Evolutionary conservation across 2,329 filamentous ascomycete genomes (phyloP), one percentile per base, ranked within the genome.

Genomic region (Arthrobotrys entomopaga): DNA sequence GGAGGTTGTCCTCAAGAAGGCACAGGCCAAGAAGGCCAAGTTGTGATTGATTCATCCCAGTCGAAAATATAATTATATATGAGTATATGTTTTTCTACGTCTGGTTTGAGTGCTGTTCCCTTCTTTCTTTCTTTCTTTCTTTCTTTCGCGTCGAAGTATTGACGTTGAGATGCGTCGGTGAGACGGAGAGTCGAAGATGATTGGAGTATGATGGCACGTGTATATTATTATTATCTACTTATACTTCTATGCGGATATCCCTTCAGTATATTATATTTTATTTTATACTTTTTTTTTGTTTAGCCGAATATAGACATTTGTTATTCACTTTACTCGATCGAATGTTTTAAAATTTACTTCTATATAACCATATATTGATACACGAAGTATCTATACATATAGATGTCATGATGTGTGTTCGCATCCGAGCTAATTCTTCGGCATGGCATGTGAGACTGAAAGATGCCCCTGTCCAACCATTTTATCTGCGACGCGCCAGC

Each of bases 1-100:
- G 83, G 93, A 97, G 83, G 76, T 75, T 26, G 76, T 98, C 80
- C 84, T 97, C 77, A 93, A 92, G 86, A 95, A 93, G 86, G 91
- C 91, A 42, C 90, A 92, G 85, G 61, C 76, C 29, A 86, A 84
- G 80, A 91, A 92, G 86, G 87, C 91, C 78, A 96, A 96, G 87
- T 84, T 96, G 84, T 93, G 88, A 85, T 40, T 34, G 24, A n/a
- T 8, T 24, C 8, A 26, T 56, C 7, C 29, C 10, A 34, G 29
- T 34, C 29, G 29, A 7, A 10, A 10, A 34, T 8, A 34, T n/a
- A n/a, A n/a, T n/a, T n/a, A n/a, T n/a, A n/a, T n/a, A n/a, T n/a
- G n/a, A n/a, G n/a, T n/a, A n/a, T n/a, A n/a, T n/a, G 29, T 10
- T 34, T 34, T 34, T 34, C 6, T 34, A 3, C 29, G 29, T 5